These are phyloP conservation scores for Hirsutella thompsonii DNA, from an alignment of 2,329 filamentous ascomycete genomes.

Conservation along the genomic window DNA sequence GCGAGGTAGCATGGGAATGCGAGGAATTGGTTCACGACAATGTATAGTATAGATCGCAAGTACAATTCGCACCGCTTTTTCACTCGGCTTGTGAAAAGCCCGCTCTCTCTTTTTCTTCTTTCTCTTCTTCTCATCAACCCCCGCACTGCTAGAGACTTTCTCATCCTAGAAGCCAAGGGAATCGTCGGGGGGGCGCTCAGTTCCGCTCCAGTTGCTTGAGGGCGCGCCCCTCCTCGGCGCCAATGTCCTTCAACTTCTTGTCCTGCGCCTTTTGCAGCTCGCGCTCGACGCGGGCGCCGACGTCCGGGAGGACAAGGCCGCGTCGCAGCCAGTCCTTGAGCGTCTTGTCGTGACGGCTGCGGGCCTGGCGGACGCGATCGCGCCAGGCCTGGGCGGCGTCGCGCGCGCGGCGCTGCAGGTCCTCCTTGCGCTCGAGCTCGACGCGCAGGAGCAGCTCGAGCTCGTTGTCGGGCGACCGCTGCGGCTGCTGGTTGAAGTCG, in stretches of 20 bases:
- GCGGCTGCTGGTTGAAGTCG: conserved; percentile 50
- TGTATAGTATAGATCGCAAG: too few species aligned
- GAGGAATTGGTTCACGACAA: too few species aligned
- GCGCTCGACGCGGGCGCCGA: conserved; percentile 33
- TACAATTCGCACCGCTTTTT: too few species aligned
- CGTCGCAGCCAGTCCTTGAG: conserved; percentile 37
- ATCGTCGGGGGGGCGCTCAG: conserved; percentile 1
- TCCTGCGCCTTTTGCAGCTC: conserved; percentile 37
- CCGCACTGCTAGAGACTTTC: too few species aligned
- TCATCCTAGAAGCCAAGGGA: too few species aligned
- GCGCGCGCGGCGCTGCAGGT: conserved; percentile 27
- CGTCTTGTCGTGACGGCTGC: conserved; percentile 33
- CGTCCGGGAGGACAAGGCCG: conserved; percentile 28
- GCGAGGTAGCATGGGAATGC: too few species aligned
- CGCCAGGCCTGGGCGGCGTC: conserved; percentile 37
- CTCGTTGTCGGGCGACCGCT: conserved; percentile 43
- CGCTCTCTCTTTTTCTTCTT: too few species aligned
- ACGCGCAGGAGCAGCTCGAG: conserved; percentile 43
- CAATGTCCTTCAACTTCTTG: conserved; percentile 38
- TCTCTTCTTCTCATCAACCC: too few species aligned
- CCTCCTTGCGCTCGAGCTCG: conserved; percentile 38
- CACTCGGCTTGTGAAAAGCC: too few species aligned
- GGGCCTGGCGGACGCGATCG: conserved; percentile 32
- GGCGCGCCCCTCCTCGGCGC: conserved; percentile 34
- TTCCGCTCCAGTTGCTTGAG: conserved; percentile 25